These are phyloP conservation scores for Pythium diclinum DNA, from an alignment of 352 stramenopile genomes.

Conservation along the genomic window DNA sequence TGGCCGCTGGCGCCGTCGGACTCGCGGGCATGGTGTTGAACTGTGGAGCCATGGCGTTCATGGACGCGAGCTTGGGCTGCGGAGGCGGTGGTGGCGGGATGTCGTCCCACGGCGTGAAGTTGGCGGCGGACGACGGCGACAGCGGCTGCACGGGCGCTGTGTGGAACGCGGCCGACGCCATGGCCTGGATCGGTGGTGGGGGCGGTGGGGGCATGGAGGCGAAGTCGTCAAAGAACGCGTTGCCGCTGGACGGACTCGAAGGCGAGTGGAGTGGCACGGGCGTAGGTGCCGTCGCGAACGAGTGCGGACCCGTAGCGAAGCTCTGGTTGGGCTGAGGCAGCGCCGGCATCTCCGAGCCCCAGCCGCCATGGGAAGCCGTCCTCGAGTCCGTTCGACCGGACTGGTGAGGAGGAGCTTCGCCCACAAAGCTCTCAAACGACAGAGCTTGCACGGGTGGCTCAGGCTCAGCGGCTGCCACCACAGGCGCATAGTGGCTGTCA, in stretches of 20 bases:
- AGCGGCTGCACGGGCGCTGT: conserved; percentile 20
- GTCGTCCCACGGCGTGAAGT: conserved; percentile 40
- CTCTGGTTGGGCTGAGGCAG: conserved; percentile 7
- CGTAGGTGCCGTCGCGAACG: background rate
- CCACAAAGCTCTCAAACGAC: conserved; percentile 69
- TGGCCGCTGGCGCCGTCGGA: conserved; percentile 15
- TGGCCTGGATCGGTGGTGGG: background rate
- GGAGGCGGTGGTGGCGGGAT: conserved; percentile 30
- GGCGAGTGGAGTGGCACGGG: conserved; percentile 6
- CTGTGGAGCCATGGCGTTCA: background rate
- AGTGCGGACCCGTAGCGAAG: background rate
- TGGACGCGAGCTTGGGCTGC: conserved; percentile 5
- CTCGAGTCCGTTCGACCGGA: background rate
- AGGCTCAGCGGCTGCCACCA: background rate
- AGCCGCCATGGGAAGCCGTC: background rate
- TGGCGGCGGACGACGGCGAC: conserved; percentile 6
- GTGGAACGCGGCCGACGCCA: conserved; percentile 4
- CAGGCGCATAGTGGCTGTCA: background rate
- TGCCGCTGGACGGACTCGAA: conserved; percentile 6
- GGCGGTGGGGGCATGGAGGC: conserved; percentile 1
- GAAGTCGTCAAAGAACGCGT: conserved; percentile 12
- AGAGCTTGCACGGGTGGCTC: conserved; percentile 39
- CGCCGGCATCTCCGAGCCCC: conserved; percentile 11
- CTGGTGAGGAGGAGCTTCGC: conserved; percentile 19
- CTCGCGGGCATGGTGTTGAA: conserved; percentile 17